Base-by-base conservation (phyloP, 2,329 filamentous ascomycete species). In the Diaporthe destruens region DNA sequence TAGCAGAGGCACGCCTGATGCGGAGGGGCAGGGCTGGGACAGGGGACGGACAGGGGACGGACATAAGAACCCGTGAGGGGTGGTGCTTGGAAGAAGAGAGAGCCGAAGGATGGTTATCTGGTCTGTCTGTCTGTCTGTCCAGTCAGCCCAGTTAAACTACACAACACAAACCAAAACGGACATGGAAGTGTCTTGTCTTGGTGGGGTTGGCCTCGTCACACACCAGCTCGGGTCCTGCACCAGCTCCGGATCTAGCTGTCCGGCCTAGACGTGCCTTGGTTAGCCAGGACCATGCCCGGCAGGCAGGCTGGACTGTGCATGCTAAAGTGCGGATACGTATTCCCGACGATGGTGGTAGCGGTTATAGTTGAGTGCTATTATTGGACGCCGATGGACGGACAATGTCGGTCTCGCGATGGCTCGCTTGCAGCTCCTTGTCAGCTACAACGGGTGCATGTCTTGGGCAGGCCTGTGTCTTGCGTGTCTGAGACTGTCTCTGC, bases 351-450 rank as follows among this genome's bases (percentile, higher is more conserved):
- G 42, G 29, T 36, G 44, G 56, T 29, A 59, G 56, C 56, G 36
- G 36, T 61, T 36, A 18, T 61, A 8, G 34, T 42, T 25, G 25
- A 36, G 16, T 25, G 56, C 16, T 47, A 18, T 39, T 65, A 65
- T 29, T 65, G 59, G 59, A n/a, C n/a, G n/a, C n/a, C n/a, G n/a
- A n/a, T n/a, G n/a, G n/a, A 65, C 20, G 42, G 59, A 23, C 29
- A n/a, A 36, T 23, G 59, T 65, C 59, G 59, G 59, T 49, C 61
- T 65, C 59, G 59, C 59, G 39, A 49, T 63, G 57, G 23, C 42
- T 63, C 59, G 59, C 42, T 63, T 63, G 39, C 42, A 63, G 59
- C 59, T 34, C 42, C 59, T 63, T 18, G 29, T 18, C 12, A n/a
- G 36, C 9, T 20, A 18, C 42, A 44, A 44, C 42, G 59, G 25